phyloP scores from a whole-genome alignment of 2,329 filamentous ascomycete species.

The Diaporthe helianthi region DNA sequence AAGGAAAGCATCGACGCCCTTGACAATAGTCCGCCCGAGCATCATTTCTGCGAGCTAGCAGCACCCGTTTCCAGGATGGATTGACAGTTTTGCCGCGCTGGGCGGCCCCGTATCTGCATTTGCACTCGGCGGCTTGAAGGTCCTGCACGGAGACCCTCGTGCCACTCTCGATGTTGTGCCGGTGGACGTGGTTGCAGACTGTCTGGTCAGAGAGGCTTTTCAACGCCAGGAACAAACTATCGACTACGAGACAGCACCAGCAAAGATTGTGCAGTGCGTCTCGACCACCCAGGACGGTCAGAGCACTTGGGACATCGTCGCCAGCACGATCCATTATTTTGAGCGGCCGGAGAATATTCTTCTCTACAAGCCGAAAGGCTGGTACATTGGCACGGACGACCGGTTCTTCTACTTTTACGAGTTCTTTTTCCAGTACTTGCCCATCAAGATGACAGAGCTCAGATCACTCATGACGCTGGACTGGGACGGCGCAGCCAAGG shows the following conservation, averaged over 20 bases:
- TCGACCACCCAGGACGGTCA: constrained; percentile 19
- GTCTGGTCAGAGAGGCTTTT: constrained; percentile 31
- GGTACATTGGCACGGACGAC: constrained; percentile 30
- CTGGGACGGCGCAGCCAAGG: constrained; percentile 29
- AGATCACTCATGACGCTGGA: constrained; percentile 27
- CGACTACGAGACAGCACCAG: constrained; percentile 16
- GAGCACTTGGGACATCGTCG: constrained; percentile 28
- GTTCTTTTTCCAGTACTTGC: constrained; percentile 32
- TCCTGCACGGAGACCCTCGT: constrained; percentile 31
- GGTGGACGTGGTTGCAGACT: constrained; percentile 33
- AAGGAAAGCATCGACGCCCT: constrained; percentile 19
- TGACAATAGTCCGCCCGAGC: constrained; percentile 35
- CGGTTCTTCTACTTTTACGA: constrained; percentile 32
- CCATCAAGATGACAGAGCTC: constrained; percentile 28
- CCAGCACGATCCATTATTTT: constrained; percentile 26
- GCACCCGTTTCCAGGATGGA: constrained; percentile 35
- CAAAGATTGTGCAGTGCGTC: constrained; percentile 31
- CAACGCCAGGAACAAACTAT: neutral
- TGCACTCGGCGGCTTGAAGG: constrained; percentile 31
- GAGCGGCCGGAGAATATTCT: constrained; percentile 27
- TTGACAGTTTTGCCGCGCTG: constrained; percentile 35
- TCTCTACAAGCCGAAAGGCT: constrained; percentile 31
- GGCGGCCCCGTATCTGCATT: constrained; percentile 31
- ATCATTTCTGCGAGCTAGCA: constrained; percentile 33
- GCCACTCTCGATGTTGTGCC: constrained; percentile 33